Evolutionary conservation across 768 basidiomycete species (phyloP).

Genomic region (Suillus variegatus): DNA sequence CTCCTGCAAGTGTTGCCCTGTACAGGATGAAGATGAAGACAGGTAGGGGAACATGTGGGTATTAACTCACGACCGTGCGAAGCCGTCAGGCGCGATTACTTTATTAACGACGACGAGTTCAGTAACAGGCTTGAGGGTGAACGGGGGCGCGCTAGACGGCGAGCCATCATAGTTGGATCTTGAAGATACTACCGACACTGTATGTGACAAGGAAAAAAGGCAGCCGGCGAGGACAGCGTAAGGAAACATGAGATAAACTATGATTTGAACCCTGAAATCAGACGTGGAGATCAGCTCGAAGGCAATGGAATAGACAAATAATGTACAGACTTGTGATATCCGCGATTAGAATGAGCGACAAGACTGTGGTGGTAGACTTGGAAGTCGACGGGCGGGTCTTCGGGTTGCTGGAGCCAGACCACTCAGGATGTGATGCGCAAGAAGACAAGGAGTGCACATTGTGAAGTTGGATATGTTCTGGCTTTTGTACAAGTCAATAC

Average conservation of each 20-base stretch:
- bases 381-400: neutral
- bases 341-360: neutral
- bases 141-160: conserved; percentile 7
- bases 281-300: neutral
- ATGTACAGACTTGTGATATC: neutral
- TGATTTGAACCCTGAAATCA: neutral
- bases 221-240: neutral
- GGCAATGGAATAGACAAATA: neutral
- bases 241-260: neutral
- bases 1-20: conserved; percentile 47
- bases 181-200: conserved; percentile 18
- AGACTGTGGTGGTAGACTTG: neutral
- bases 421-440: neutral
- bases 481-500: neutral
- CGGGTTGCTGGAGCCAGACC: neutral
- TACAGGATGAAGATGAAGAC: neutral
- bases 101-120: conserved; percentile 44
- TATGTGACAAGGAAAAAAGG: conserved; percentile 10
- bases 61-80: conserved; percentile 34
- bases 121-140: conserved; percentile 27
- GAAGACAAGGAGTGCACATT: neutral
- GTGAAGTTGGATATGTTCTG: neutral
- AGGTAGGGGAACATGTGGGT: neutral
- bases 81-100: conserved; percentile 53
- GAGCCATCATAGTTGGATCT: conserved; percentile 7